phyloP scores from a whole-genome alignment of 169 alveolate genomes.

The Theileria sp. region DNA sequence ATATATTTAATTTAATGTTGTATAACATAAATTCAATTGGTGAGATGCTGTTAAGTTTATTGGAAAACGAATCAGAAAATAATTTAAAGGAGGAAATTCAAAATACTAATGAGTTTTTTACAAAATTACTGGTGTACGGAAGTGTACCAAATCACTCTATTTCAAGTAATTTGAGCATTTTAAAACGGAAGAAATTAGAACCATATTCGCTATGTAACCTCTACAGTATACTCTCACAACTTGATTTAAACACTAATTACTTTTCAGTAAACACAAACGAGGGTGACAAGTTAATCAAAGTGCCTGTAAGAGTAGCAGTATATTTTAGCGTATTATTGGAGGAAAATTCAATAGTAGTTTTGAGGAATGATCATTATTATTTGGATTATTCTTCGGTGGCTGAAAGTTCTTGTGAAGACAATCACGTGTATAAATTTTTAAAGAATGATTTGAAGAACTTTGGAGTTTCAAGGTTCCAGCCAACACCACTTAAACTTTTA shows the following conservation, averaged over 20 bases:
- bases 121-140: conserved; percentile 11
- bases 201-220: not conserved
- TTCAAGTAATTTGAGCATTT: not conserved
- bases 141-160: conserved; percentile 5
- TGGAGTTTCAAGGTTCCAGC: not conserved
- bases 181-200: not conserved
- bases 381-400: not conserved
- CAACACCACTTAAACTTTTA: not conserved
- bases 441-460: conserved; percentile 14
- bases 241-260: not conserved
- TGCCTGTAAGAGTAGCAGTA: conserved; percentile 7
- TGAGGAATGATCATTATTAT: not conserved
- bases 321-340: conserved; percentile 9
- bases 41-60: not conserved
- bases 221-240: not conserved
- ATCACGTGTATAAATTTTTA: not conserved
- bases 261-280: not conserved
- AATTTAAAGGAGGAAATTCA: not conserved
- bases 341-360: not conserved
- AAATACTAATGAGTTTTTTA: conserved; percentile 10
- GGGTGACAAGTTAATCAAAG: not conserved
- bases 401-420: not conserved
- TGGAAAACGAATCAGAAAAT: not conserved
- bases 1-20: not conserved
- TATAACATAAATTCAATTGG: conserved; percentile 18